phyloP scores from a whole-genome alignment of 1,284 basidiomycete species.

The Boletellus dicymbophilus region DNA sequence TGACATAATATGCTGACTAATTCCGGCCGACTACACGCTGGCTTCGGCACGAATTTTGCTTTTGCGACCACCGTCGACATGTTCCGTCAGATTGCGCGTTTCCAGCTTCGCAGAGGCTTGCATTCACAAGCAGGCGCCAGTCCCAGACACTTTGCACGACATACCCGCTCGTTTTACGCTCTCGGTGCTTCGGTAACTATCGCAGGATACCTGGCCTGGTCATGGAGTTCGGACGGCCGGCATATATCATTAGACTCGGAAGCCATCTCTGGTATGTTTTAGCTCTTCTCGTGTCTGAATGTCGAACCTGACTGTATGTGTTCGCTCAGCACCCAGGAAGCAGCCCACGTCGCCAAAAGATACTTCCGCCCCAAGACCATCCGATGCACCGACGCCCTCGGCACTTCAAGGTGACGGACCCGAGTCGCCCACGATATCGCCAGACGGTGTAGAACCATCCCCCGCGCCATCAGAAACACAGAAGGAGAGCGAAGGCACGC shows the following conservation, averaged over 20 bases:
- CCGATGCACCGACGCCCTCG: slow-evolving; percentile 12
- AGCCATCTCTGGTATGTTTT: slow-evolving; percentile 22
- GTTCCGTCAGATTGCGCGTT: slow-evolving; percentile 38
- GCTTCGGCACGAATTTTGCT: slow-evolving; percentile 25
- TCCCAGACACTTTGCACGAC: slow-evolving; percentile 13
- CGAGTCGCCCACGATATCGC: slow-evolving; percentile 1
- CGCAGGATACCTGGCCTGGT: slow-evolving; percentile 32
- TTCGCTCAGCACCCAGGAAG: slow-evolving; percentile 15
- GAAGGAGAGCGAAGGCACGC: slow-evolving; percentile 26
- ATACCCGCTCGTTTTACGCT: slow-evolving; percentile 25
- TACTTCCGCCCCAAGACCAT: slow-evolving; percentile 4
- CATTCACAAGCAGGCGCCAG: slow-evolving; percentile 24
- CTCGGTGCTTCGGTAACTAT: slow-evolving; percentile 29
- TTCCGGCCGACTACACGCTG: neutral
- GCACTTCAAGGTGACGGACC: slow-evolving; percentile 3
- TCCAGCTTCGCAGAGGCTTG: slow-evolving; percentile 30
- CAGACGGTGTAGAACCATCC: slow-evolving; percentile 1
- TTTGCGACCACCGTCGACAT: slow-evolving; percentile 29
- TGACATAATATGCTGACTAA: slow-evolving; percentile 26
- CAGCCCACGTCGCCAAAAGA: slow-evolving; percentile 5
- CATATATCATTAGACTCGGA: slow-evolving; percentile 33
- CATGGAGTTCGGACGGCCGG: slow-evolving; percentile 19
- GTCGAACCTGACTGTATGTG: neutral
- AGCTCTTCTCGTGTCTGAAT: neutral
- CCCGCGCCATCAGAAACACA: slow-evolving; percentile 8